Evolutionary conservation across 1,139 yeast species (phyloP), one percentile per base, ranked within the genome.

Genomic region (Blastobotrys proliferans): DNA sequence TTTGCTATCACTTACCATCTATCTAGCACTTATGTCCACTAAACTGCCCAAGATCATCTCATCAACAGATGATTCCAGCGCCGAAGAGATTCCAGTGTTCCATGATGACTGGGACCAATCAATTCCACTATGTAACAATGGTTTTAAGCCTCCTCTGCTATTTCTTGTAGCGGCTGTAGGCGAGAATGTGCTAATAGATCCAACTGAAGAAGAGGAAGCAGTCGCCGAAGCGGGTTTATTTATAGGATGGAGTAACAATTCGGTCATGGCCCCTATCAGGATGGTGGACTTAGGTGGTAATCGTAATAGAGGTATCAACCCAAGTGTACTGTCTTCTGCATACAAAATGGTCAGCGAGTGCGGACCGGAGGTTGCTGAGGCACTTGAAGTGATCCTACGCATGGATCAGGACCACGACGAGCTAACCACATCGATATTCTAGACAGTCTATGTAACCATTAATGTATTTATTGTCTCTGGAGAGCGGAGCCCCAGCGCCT

Each of bases 21-120:
- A 84, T 59, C 72, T 87, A 51, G 96, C 97, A 0, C 72, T 90
- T 52, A 79, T 79, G 52, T 77, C 92, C 17, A 82, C 97, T 1
- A 72, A 72, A 49, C 70, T 90, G 44, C 97, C 98, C 4, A 70
- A 80, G 40, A 68, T 87, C 44, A 67, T 77, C 3, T 83, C 94
- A 16, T 79, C 76, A 63, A 61, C 84, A 16, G 73, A 73, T 51
- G 77, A 73, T 50, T 51, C 67, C 20, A 64, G 63, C 30, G 72
- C 75, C 14, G 95, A 85, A 57, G 96, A 88, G 62, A 81, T 85
- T 51, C 97, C 97, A 1, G 85, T 88, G 0, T 90, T 90, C 58
- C 81, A 90, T 35, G 97, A 88, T 56, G 95, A 80, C 59, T 90
- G 84, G 92, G 83, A 72, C 56, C 71, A 68, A 51, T 77, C 82